Conservation (phyloP, 2,329 filamentous ascomycete genomes). For the Colletotrichum sp. region DNA sequence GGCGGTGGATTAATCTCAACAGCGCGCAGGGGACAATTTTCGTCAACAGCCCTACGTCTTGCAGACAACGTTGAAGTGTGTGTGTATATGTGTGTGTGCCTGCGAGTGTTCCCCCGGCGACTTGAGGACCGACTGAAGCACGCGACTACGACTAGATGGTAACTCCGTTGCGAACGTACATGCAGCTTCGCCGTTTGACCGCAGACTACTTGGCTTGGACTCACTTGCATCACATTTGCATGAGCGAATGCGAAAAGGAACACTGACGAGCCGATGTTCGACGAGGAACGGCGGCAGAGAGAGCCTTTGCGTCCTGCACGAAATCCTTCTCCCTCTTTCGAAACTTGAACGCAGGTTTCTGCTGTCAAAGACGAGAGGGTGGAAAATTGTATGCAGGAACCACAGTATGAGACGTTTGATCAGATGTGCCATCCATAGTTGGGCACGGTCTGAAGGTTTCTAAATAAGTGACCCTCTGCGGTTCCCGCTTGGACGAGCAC, state of each 20-base stretch:
- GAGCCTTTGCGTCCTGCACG: neutral
- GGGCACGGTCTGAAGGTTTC: neutral
- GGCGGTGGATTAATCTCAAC: neutral
- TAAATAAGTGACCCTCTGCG: neutral
- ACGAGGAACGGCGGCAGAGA: neutral
- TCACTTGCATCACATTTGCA: neutral
- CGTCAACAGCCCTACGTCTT: neutral
- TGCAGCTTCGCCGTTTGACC: neutral
- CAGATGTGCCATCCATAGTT: slow-evolving; percentile 16
- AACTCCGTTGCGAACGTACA: neutral
- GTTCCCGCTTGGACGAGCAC: slow-evolving; percentile 15
- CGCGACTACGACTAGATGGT: neutral
- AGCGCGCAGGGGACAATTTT: neutral
- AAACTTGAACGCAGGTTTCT: neutral
- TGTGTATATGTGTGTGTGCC: neutral
- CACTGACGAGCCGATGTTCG: neutral
- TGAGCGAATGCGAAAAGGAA: neutral
- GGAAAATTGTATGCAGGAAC: neutral
- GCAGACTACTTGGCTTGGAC: neutral
- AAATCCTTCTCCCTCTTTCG: neutral
- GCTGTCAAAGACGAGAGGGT: neutral
- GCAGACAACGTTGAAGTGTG: neutral
- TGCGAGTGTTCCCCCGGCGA: neutral
- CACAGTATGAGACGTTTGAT: slow-evolving; percentile 15
- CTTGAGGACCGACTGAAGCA: neutral